Evolutionary conservation across 2,329 filamentous ascomycete species (phyloP).

Genomic region (Talaromyces sp.): DNA sequence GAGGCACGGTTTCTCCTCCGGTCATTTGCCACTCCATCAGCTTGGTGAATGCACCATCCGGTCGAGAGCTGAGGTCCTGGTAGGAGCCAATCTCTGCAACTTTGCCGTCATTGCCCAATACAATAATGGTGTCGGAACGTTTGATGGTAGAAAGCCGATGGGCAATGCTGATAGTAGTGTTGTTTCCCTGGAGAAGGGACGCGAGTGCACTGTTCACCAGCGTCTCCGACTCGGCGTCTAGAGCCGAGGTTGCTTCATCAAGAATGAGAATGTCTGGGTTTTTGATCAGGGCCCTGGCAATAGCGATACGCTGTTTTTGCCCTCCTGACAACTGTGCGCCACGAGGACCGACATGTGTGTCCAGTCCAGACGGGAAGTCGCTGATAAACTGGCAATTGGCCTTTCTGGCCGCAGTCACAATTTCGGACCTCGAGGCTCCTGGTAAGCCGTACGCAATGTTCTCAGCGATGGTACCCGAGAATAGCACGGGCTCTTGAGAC

Average conservation of each 20-base stretch:
- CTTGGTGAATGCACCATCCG: slow-evolving; percentile 80
- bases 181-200: slow-evolving; percentile 73
- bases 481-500: slow-evolving; percentile 89
- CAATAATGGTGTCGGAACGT: slow-evolving; percentile 88
- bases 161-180: slow-evolving; percentile 96
- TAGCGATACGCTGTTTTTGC: slow-evolving; percentile 96
- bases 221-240: slow-evolving; percentile 95
- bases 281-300: slow-evolving; percentile 89
- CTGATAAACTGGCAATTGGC: slow-evolving; percentile 96
- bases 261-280: slow-evolving; percentile 94
- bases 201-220: slow-evolving; percentile 87
- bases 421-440: slow-evolving; percentile 68
- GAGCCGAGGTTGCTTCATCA: slow-evolving; percentile 90
- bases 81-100: slow-evolving; percentile 92
- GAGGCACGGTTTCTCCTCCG: slow-evolving; percentile 57
- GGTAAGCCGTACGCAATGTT: slow-evolving; percentile 93
- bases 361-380: slow-evolving; percentile 91
- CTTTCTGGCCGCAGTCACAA: slow-evolving; percentile 78
- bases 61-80: slow-evolving; percentile 63
- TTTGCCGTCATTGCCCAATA: slow-evolving; percentile 75
- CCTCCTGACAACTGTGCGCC: slow-evolving; percentile 92
- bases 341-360: slow-evolving; percentile 86
- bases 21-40: slow-evolving; percentile 99
- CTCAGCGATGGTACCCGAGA: slow-evolving; percentile 67
- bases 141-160: slow-evolving; percentile 96